Evolutionary conservation across 2,329 filamentous ascomycete species (phyloP).

Genomic region (Paraphaeosphaeria sporulosa): DNA sequence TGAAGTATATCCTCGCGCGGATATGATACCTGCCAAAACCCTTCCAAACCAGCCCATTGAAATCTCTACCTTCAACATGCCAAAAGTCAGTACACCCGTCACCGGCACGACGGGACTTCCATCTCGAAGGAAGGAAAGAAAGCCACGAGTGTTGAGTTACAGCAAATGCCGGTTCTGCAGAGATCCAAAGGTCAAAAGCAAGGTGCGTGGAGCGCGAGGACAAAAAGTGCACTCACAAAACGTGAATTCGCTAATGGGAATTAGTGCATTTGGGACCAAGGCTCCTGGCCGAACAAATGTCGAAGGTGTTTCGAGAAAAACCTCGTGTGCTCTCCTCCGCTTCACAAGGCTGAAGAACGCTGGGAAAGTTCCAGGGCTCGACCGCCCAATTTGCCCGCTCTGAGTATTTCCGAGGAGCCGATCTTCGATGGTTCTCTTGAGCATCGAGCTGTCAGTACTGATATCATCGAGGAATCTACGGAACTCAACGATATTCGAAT

Average conservation of each 20-base stretch:
- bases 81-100: not conserved
- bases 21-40: not conserved
- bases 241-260: not conserved
- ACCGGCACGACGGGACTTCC: not conserved
- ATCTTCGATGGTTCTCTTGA: too few species aligned
- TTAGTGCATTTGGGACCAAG: constrained; percentile 3
- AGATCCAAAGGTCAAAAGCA: constrained; percentile 9
- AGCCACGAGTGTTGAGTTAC: constrained; percentile 7
- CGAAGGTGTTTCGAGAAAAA: constrained; percentile 4
- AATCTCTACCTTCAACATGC: not conserved
- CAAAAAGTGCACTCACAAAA: not conserved
- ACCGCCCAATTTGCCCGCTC: too few species aligned
- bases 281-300: constrained; percentile 5
- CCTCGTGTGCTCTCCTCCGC: not conserved
- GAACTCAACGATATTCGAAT: not conserved
- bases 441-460: too few species aligned
- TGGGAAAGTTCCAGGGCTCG: not conserved
- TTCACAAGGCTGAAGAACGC: constrained; percentile 4
- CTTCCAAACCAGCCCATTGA: too few species aligned
- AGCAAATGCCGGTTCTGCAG: constrained; percentile 7
- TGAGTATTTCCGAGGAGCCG: too few species aligned
- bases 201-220: not conserved
- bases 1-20: too few species aligned
- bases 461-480: not conserved
- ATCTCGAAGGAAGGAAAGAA: not conserved